Evolutionary conservation across 495 filamentous ascomycete genomes (phyloP), one percentile per base, ranked within the genome.

Genomic region (Annulohypoxylon bovei): DNA sequence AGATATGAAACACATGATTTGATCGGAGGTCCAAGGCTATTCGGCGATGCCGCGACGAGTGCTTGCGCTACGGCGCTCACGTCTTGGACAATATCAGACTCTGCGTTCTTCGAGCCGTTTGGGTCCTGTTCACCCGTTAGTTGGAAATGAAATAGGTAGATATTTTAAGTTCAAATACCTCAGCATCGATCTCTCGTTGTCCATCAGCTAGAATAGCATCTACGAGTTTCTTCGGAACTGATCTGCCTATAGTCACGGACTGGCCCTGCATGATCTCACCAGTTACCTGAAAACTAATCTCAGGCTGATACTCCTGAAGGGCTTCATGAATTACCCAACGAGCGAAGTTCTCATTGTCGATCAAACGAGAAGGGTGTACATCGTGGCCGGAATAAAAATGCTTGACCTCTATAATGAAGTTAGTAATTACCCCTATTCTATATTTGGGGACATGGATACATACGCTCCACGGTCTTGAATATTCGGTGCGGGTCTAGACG

Each of bases 21-120:
- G 6, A 75, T 44, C 8, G 74, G 74, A 25, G 74, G 74, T 0
- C 74, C 74, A 20, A 75, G 62, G 20, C 72, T 59, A 23, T 75
- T 70, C 0, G 68, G 71, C 16, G 65, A 73, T 6, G 72, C 68
- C 6, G 68, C 7, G 2, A 63, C 54, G 6, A 71, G 23, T 8
- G 35, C n/a, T 23, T 71, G 30, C 11, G 68, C 58, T 16, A 63
- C 23, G 0, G 65, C 32, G 4, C 62, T 55, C 7, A 72, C 39
- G 0, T 60, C 64, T 40, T 70, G 72, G 7, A 47, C n/a, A 11
- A 65, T 42, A 8, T 64, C 69, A 25, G 12, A 40, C 4, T 64
- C 59, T 4, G 20, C 16, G 3, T 72, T 62, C 5, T 52, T 63
- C 1, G 56, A n/a, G 1, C 53, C 18, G 8, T 58, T 67, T 0